Percentiles rank a stretch among this genome's conserved stretches.
phyloP scores from a whole-genome alignment of 176 grass and related monocot species.

The Triticum dicoccoides region DNA sequence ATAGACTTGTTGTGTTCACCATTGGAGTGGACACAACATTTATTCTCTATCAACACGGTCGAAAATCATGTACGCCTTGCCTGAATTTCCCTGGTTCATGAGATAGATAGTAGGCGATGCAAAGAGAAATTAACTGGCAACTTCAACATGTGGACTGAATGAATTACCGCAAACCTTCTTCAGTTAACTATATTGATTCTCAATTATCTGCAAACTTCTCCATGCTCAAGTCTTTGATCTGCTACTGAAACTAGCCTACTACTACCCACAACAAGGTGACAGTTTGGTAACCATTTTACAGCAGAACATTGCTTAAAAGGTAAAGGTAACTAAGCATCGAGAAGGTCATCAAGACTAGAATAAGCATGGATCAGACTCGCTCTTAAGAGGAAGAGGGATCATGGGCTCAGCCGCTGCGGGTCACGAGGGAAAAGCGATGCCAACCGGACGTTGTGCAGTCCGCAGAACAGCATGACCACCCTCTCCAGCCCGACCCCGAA shows the following conservation, averaged over 20 bases:
- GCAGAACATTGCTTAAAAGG: background rate
- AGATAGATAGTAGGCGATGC: background rate
- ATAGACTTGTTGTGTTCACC: no score
- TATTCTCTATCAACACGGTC: no score
- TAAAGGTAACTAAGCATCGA: background rate
- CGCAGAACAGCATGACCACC: constrained; percentile 79
- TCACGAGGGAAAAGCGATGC: constrained; percentile 79
- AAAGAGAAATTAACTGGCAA: background rate
- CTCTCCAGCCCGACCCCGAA: constrained; percentile 73
- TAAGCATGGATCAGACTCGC: background rate
- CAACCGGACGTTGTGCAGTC: constrained; percentile 60
- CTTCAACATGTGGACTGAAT: background rate
- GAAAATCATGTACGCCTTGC: background rate
- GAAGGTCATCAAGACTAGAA: background rate
- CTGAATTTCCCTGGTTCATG: background rate
- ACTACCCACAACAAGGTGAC: background rate
- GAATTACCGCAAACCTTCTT: no score
- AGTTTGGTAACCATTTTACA: background rate
- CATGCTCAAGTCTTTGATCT: no score
- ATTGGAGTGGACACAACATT: background rate
- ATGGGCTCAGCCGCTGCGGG: constrained; percentile 51
- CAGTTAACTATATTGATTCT: no score
- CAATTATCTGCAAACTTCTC: no score
- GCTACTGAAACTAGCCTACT: background rate
- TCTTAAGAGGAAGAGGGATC: background rate